Conservation (phyloP, 2,329 filamentous ascomycete species). For the Aureobasidium mangrovei region DNA sequence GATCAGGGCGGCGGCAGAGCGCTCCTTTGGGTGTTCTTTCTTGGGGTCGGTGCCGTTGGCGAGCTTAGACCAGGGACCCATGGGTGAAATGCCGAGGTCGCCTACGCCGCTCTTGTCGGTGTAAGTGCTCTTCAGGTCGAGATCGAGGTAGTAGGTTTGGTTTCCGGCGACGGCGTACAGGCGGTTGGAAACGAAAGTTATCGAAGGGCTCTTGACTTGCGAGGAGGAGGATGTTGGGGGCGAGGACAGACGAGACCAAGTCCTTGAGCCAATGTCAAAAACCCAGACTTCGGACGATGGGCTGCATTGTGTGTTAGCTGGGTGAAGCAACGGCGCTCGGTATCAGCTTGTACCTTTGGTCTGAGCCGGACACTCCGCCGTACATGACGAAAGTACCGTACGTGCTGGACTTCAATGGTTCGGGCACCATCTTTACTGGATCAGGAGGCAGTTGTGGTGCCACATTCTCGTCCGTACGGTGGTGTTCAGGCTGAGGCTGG, state of each 20-base stretch:
- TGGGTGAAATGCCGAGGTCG: slow-evolving; percentile 18
- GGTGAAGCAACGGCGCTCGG: background rate
- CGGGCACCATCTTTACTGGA: slow-evolving; percentile 33
- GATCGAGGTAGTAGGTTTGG: slow-evolving; percentile 18
- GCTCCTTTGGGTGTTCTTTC: slow-evolving; percentile 33
- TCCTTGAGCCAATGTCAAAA: slow-evolving; percentile 41
- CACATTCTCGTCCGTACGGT: slow-evolving; percentile 20
- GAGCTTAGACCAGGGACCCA: slow-evolving; percentile 33
- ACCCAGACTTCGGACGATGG: slow-evolving; percentile 40
- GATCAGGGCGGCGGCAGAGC: slow-evolving; percentile 37
- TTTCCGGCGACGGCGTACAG: slow-evolving; percentile 26
- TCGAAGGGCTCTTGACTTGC: slow-evolving; percentile 28
- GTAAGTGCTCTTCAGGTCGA: slow-evolving; percentile 14
- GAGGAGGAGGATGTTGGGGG: slow-evolving; percentile 29
- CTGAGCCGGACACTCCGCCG: slow-evolving; percentile 34
- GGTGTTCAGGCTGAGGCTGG: slow-evolving; percentile 30
- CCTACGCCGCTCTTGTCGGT: slow-evolving; percentile 13
- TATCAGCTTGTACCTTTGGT: slow-evolving; percentile 16
- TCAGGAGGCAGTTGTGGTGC: slow-evolving; percentile 34
- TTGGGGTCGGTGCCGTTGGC: slow-evolving; percentile 32
- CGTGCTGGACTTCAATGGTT: slow-evolving; percentile 30
- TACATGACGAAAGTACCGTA: slow-evolving; percentile 46
- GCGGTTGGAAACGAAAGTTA: slow-evolving; percentile 37
- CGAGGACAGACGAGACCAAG: slow-evolving; percentile 43
- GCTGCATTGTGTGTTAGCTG: background rate